These are phyloP conservation scores for Xylaria sp. DNA, from an alignment of 2,329 filamentous ascomycete genomes.

Conservation along the genomic window DNA sequence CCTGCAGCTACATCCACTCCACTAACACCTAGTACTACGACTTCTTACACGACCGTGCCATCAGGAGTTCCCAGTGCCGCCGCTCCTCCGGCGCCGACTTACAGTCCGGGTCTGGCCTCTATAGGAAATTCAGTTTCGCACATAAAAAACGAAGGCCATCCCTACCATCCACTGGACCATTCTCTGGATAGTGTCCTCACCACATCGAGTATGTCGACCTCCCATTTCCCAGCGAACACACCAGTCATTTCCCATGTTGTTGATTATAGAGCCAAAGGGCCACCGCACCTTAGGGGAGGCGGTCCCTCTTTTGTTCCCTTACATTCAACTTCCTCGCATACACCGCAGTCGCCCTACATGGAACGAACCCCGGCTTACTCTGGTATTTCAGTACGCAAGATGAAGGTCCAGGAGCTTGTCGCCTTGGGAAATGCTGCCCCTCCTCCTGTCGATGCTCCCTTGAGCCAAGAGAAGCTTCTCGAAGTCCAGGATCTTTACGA, in stretches of 20 bases:
- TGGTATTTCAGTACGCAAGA: conserved; percentile 66
- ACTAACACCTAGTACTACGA: conserved; percentile 40
- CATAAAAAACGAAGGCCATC: conserved; percentile 59
- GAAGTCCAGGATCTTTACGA: conserved; percentile 78
- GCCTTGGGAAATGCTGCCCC: conserved; percentile 68
- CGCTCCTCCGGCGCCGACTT: conserved; percentile 45
- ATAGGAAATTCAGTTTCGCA: conserved; percentile 48
- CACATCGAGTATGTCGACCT: conserved; percentile 53
- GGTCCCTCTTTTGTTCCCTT: conserved; percentile 56
- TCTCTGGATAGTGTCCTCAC: conserved; percentile 64
- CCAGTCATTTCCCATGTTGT: conserved; percentile 43
- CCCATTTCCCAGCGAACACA: conserved; percentile 48
- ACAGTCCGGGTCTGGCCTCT: conserved; percentile 50
- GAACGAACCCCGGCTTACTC: conserved; percentile 57
- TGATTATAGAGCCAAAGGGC: conserved; percentile 51
- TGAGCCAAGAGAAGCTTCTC: conserved; percentile 64
- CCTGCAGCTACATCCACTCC: conserved; percentile 35
- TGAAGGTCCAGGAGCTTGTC: conserved; percentile 80
- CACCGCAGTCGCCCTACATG: conserved; percentile 45
- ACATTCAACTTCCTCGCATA: conserved; percentile 45
- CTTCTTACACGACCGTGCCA: conserved; percentile 46
- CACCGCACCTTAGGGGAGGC: conserved; percentile 63
- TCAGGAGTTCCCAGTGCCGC: conserved; percentile 46
- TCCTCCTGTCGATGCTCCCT: conserved; percentile 64
- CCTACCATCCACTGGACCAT: conserved; percentile 74